Evolutionary conservation across 2,329 filamentous ascomycete species (phyloP).

Genomic region (Apiospora marii): DNA sequence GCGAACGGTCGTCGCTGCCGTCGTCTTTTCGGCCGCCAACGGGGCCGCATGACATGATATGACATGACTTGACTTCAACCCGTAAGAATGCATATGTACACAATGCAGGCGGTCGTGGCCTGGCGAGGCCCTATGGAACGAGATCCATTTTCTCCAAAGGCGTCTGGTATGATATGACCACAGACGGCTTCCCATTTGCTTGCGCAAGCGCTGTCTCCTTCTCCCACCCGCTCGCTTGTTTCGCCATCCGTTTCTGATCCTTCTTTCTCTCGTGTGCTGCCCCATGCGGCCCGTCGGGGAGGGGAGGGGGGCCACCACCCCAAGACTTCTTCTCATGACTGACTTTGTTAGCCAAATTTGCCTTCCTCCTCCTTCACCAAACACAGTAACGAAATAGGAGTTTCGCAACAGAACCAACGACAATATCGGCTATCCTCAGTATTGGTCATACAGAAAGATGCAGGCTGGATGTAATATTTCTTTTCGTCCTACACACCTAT

Average conservation of each 20-base stretch:
- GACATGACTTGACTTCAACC: background rate
- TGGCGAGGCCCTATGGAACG: background rate
- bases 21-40: conserved; percentile 1
- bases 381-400: background rate
- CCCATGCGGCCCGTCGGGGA: too few relatives aligned
- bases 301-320: too few relatives aligned
- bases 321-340: background rate
- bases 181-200: conserved; percentile 4
- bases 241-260: conserved; percentile 3
- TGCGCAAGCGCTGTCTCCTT: background rate
- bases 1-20: background rate
- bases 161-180: background rate
- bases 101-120: background rate
- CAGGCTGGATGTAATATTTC: background rate
- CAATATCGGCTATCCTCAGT: background rate
- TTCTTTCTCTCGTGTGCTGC: background rate
- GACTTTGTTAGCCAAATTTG: background rate
- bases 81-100: background rate
- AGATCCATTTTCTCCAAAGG: background rate
- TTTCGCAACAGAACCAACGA: background rate
- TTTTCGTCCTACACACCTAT: conserved; percentile 4
- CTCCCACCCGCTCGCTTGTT: conserved; percentile 13
- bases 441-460: background rate
- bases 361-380: background rate
- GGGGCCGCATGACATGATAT: background rate